Percentiles rank a stretch among this genome's conserved stretches.
Conservation (phyloP, 192 early-diverging fungal species). For the Geranomyces variabilis region DNA sequence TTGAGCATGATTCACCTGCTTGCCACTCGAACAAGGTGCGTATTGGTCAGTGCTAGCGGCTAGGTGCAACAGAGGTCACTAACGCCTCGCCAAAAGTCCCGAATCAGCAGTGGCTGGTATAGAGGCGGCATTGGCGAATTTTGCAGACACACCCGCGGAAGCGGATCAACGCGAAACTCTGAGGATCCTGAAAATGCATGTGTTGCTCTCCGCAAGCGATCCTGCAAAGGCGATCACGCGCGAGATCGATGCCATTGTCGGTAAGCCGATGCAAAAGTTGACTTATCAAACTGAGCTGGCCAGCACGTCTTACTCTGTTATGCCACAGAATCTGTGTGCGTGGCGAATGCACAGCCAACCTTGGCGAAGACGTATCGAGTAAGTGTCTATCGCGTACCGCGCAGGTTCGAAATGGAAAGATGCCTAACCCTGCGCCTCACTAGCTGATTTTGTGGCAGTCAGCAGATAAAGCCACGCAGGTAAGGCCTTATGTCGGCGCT, state of each 20-base stretch:
- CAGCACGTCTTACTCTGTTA: too few relatives aligned
- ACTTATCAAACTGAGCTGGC: too few relatives aligned
- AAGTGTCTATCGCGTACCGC: not conserved
- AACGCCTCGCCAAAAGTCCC: not conserved
- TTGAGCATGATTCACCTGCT: constrained; percentile 30
- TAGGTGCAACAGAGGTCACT: too few relatives aligned
- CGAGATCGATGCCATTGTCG: constrained; percentile 17
- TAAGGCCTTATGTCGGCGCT: not conserved
- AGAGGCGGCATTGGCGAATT: not conserved
- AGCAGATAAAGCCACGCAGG: constrained; percentile 31
- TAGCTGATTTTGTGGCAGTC: constrained; percentile 33
- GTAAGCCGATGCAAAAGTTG: not conserved
- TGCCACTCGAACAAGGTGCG: constrained; percentile 16
- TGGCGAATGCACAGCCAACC: not conserved
- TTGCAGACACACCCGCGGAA: not conserved
- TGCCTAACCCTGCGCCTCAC: not conserved
- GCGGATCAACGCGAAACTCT: constrained; percentile 11
- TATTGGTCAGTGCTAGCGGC: not conserved
- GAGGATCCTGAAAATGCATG: constrained; percentile 25
- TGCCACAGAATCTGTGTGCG: constrained; percentile 1
- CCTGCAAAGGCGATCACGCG: not conserved
- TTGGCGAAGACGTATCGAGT: constrained; percentile 13
- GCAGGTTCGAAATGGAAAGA: too few relatives aligned
- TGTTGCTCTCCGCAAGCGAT: constrained; percentile 6
- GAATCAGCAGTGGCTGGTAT: not conserved